Base-by-base conservation (phyloP, 2,329 filamentous ascomycete genomes). In the Pezicula carpinea region DNA sequence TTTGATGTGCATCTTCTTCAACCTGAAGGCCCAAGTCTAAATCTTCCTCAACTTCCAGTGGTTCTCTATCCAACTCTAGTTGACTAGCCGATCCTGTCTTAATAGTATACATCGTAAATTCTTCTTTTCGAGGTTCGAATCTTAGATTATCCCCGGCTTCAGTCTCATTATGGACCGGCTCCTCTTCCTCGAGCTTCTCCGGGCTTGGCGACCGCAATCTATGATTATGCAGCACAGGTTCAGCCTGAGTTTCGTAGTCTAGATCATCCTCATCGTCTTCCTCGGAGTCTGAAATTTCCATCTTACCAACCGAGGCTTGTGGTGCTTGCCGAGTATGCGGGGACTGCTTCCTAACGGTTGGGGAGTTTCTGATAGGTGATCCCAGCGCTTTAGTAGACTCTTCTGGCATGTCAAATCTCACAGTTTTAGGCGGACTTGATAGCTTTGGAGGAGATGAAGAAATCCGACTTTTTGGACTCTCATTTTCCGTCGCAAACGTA, bases 201-300 rank as follows among this genome's bases (percentile, higher is more conserved):
- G n/a, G 23, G 6, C 23, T 26, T 8, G 22, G 22, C 5, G 8
- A 23, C 22, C 22, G 5, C 8, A 23, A 5, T 23, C 8, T 5
- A 8, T 23, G 22, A 23, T 23, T 8, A 23, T 23, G 5, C 8
- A 23, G 22, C 5, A 23, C 22, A 23, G 23, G 23, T 10, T 10
- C 11, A 10, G 6, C 23, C 11, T 26, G 23, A 26, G 23, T 3
- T 26, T 26, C 23, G 50, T 54, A 46, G 59, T 19, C 19, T 29
- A 19, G 31, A 14, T 48, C 45, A 21, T 46, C 48, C n/a, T 50
- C 48, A 29, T 44, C 48, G 21, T 49, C 51, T 17, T 43, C 51
- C 10, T 53, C 60, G 1, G 60, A 63, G 50, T 63, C 60, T 3
- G 54, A 17, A 32, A 63, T 59, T 46, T 60, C 60, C 4, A 39